Conservation (phyloP, 139 green algal genomes). For the Coccomyxa sp. region DNA sequence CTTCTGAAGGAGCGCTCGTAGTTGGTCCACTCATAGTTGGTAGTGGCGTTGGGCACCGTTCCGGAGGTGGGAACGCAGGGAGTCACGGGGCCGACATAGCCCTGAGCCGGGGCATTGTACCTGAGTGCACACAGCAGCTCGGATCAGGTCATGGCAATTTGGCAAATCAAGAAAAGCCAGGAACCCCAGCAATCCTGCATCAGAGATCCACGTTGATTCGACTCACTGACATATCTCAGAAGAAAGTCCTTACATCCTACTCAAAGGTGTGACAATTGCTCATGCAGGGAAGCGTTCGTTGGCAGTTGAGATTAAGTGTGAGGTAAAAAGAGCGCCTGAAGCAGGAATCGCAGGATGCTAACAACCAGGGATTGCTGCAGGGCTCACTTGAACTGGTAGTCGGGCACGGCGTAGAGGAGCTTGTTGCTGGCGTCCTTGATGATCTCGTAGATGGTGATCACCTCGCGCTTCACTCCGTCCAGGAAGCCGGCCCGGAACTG, state of each 20-base stretch:
- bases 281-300: no score
- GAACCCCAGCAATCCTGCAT: no score
- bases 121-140: not conserved
- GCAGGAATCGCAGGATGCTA: no score
- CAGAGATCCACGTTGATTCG: no score
- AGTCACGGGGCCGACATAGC: not conserved
- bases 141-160: not conserved
- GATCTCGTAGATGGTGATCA: conserved; percentile 59
- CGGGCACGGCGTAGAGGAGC: conserved; percentile 33
- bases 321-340: no score
- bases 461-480: conserved; percentile 37
- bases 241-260: no score
- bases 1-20: conserved; percentile 12
- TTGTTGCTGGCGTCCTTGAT: conserved; percentile 13
- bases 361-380: no score
- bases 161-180: no score
- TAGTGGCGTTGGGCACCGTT: not conserved
- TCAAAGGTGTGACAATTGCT: no score
- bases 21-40: conserved; percentile 9
- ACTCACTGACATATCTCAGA: no score
- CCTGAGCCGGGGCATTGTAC: not conserved
- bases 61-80: not conserved
- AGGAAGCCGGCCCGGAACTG: conserved; percentile 45
- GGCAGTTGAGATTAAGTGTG: no score
- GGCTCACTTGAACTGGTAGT: conserved; percentile 47